These are phyloP conservation scores for Axilococcus clingmanii DNA, from an alignment of 139 green algal genomes.

Conservation along the genomic window DNA sequence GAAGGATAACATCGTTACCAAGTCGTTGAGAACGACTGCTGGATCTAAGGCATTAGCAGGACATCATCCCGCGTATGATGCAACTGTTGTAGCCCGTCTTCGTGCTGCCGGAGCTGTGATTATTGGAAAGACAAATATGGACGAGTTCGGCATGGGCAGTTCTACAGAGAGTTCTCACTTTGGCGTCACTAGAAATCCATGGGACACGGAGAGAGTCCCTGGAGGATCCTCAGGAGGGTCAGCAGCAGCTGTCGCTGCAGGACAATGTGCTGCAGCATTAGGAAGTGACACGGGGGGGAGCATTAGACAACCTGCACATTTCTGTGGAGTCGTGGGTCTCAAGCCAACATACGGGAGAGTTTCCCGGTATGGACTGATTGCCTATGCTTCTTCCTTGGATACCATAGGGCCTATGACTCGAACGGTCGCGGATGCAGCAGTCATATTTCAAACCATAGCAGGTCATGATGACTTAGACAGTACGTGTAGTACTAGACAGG, in stretches of 20 bases:
- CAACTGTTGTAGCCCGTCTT: slow-evolving; percentile 61
- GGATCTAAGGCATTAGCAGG: slow-evolving; percentile 63
- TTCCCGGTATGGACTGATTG: slow-evolving; percentile 83
- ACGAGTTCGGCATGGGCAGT: slow-evolving; percentile 97
- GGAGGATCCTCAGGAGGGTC: slow-evolving; percentile 91
- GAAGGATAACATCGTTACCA: slow-evolving; percentile 95
- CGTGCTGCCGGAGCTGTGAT: slow-evolving; percentile 68
- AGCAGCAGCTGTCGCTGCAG: slow-evolving; percentile 81
- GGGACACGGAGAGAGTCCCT: slow-evolving; percentile 68
- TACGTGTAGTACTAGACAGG: slow-evolving; percentile 39
- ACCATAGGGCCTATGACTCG: slow-evolving; percentile 66
- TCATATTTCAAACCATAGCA: slow-evolving; percentile 67
- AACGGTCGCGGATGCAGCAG: slow-evolving; percentile 80
- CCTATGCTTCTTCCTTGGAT: slow-evolving; percentile 91
- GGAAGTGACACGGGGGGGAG: slow-evolving; percentile 90
- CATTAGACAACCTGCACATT: slow-evolving; percentile 90
- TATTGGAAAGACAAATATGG: slow-evolving; percentile 95
- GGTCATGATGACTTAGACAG: slow-evolving; percentile 55
- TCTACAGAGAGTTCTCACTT: slow-evolving; percentile 84
- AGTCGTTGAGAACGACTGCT: slow-evolving; percentile 73
- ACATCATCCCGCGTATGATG: slow-evolving; percentile 65
- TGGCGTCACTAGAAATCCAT: slow-evolving; percentile 61
- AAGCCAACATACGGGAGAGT: slow-evolving; percentile 96
- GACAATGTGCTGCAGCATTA: slow-evolving; percentile 59
- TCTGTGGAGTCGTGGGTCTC: slow-evolving; percentile 91